phyloP scores from a whole-genome alignment of 1,284 basidiomycete genomes.

The Cryptococcus sp. region DNA sequence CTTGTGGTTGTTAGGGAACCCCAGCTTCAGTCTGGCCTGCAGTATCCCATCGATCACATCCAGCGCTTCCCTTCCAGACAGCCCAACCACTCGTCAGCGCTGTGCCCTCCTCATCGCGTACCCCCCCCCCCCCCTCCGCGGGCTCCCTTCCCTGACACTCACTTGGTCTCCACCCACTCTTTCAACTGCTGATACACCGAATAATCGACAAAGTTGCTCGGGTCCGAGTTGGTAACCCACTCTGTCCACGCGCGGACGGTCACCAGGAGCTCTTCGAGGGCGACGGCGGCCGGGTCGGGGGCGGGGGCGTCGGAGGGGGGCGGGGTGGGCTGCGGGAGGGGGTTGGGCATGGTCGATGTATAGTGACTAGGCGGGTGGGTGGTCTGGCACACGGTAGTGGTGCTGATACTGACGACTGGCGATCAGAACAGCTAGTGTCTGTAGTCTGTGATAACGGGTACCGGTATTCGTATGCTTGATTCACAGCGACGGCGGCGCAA shows the following conservation, averaged over 20 bases:
- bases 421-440: too few species aligned
- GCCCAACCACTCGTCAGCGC: neutral
- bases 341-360: constrained; percentile 3
- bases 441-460: too few species aligned
- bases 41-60: constrained; percentile 13
- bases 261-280: constrained; percentile 1
- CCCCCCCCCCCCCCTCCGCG: too few species aligned
- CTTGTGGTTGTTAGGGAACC: constrained; percentile 11
- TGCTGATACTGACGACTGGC: too few species aligned
- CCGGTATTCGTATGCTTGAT: too few species aligned
- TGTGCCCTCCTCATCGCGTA: too few species aligned
- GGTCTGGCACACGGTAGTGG: too few species aligned
- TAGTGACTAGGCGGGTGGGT: neutral
- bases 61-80: constrained; percentile 5
- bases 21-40: constrained; percentile 6
- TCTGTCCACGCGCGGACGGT: constrained; percentile 9
- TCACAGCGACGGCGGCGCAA: too few species aligned
- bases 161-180: constrained; percentile 9
- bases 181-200: constrained; percentile 5
- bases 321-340: constrained; percentile 1
- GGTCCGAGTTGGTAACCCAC: constrained; percentile 12
- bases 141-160: too few species aligned
- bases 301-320: neutral
- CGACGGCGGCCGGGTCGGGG: constrained; percentile 7
- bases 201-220: constrained; percentile 3